A percentile compares a stretch with the other conserved stretches of the same genome.
These are phyloP conservation scores for Reutealis trisperma DNA, from an alignment of 345 rosid genomes.

Conservation along the genomic window DNA sequence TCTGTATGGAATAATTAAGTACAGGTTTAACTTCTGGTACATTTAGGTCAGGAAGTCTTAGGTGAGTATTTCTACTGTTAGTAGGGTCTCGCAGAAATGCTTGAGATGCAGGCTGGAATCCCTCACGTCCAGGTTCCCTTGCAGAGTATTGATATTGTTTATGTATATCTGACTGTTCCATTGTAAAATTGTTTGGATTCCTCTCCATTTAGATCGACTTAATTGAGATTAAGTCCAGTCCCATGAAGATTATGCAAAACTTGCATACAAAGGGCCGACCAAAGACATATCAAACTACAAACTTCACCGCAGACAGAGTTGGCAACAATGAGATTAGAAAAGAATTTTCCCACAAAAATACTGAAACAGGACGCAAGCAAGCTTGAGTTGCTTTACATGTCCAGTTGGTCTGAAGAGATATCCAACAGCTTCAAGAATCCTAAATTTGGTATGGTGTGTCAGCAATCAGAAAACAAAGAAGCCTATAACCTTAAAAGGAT, in stretches of 20 bases:
- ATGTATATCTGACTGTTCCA: slow-evolving; percentile 50
- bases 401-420: slow-evolving; percentile 4
- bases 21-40: slow-evolving; percentile 63
- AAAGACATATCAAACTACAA: slow-evolving; percentile 8
- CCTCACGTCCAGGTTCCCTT: slow-evolving; percentile 52
- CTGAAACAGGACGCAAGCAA: neutral
- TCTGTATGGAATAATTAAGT: slow-evolving; percentile 74
- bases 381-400: neutral
- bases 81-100: slow-evolving; percentile 41
- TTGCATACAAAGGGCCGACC: neutral
- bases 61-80: slow-evolving; percentile 39
- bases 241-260: slow-evolving; percentile 15
- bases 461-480: neutral
- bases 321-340: slow-evolving; percentile 3
- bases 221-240: slow-evolving; percentile 2
- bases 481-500: neutral
- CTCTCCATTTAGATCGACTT: slow-evolving; percentile 42
- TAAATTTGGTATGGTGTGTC: slow-evolving; percentile 1
- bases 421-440: slow-evolving; percentile 8
- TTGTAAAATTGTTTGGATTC: slow-evolving; percentile 40
- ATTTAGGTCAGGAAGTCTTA: slow-evolving; percentile 44
- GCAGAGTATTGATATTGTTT: slow-evolving; percentile 38
- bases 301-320: slow-evolving; percentile 11
- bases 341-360: neutral
- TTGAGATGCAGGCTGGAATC: slow-evolving; percentile 43